A percentile compares a stretch with the other conserved stretches of the same genome.
Conservation (phyloP, 441 rosid species). For the Syzygium syzygioides region DNA sequence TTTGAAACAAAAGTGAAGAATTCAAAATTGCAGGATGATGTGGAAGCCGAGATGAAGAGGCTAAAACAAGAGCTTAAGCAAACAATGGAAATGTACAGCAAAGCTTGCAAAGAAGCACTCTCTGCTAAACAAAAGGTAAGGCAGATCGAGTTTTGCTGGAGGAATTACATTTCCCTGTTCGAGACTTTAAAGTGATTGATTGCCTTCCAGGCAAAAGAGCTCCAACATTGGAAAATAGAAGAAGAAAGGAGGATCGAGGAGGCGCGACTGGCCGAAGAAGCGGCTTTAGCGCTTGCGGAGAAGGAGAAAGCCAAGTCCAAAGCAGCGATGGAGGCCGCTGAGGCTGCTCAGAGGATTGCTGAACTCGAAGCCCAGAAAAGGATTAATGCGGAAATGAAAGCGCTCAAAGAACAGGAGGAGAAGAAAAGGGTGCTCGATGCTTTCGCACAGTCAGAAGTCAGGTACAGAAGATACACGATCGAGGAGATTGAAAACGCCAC, state of each 20-base stretch:
- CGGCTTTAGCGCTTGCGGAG: slow-evolving; percentile 73
- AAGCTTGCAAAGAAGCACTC: slow-evolving; percentile 95
- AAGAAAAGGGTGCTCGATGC: slow-evolving; percentile 61
- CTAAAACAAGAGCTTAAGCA: slow-evolving; percentile 85
- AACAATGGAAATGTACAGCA: slow-evolving; percentile 93
- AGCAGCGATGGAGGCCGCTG: slow-evolving; percentile 86
- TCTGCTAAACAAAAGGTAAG: slow-evolving; percentile 76
- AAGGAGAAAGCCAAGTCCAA: slow-evolving; percentile 77
- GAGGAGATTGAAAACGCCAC: slow-evolving; percentile 86
- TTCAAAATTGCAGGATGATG: slow-evolving; percentile 52
- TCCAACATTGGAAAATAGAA: slow-evolving; percentile 74
- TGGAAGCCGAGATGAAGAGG: slow-evolving; percentile 96
- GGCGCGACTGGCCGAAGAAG: slow-evolving; percentile 73
- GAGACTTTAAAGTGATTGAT: not conserved
- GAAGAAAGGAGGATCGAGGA: slow-evolving; percentile 75
- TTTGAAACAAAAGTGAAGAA: not conserved
- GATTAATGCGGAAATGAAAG: slow-evolving; percentile 67
- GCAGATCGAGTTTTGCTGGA: not conserved
- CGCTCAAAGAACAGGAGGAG: slow-evolving; percentile 63
- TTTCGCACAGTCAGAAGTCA: slow-evolving; percentile 37
- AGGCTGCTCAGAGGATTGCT: slow-evolving; percentile 82
- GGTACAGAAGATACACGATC: slow-evolving; percentile 82
- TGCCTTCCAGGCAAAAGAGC: slow-evolving; percentile 56
- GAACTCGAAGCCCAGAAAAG: slow-evolving; percentile 74
- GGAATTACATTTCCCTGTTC: not conserved